Base-by-base conservation (phyloP, 495 filamentous ascomycete genomes). In the Lophiotrema nucula region DNA sequence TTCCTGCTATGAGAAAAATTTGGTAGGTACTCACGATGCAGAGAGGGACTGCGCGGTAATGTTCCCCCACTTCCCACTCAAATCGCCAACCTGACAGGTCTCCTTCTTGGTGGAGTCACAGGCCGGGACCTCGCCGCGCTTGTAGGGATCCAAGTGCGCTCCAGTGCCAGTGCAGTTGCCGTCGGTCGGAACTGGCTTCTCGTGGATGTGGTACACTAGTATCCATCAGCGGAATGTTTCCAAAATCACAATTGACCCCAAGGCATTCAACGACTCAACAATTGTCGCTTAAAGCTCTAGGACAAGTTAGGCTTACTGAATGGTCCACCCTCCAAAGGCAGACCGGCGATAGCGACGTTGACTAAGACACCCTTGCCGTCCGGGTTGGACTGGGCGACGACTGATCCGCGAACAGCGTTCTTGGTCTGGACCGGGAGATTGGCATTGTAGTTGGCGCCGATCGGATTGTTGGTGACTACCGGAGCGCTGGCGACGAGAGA, bases 191-290 rank as follows among this genome's bases (percentile, higher is more conserved):
- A 95, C 87, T 15, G 87, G 87, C 39, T 75, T 68, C 53, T 83
- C 82, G 75, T 96, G 89, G 66, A 96, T 79, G 63, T 95, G 90
- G 76, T 96, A 96, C 25, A 78, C 89, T 92, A 57, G 19, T 19
- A 24, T 24, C 15, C 15, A 15, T 35, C 31, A 43, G 39, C 10
- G 8, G 8, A 11, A 21, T 43, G 39, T 13, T 35, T 35, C 8
- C 8, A 35, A 35, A 15, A 35, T 35, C 8, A 8, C 31, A 35
- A 35, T 35, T 35, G 31, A 35, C 15, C 31, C 31, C 31, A 8
- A 35, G 8, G 31, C 8, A 15, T 8, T 35, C 8, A 35, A 15
- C 31, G 31, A 35, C 15, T 35, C 8, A 35, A 15, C 31, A 35
- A 43, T 35, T 8, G 31, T 8, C 31, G 8, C 8, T 8, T 35